phyloP scores from a whole-genome alignment of 805 yeast genomes.

The Yarrowia sp. region DNA sequence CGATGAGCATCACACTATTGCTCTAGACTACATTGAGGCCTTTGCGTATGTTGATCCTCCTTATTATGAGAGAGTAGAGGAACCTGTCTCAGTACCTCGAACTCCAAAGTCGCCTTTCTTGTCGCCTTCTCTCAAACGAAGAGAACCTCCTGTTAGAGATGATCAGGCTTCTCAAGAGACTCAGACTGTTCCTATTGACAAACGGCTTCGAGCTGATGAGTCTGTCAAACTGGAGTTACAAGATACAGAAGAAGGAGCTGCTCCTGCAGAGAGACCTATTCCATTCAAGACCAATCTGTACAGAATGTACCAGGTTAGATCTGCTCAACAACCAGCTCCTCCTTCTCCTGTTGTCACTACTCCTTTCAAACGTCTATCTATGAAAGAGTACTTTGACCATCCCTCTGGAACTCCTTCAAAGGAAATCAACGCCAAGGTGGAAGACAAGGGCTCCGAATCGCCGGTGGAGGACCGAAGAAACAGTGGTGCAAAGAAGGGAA shows the following conservation, averaged over 20 bases:
- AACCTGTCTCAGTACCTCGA: neutral
- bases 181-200: slow-evolving; percentile 7
- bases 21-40: slow-evolving; percentile 11
- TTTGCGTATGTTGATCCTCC: slow-evolving; percentile 22
- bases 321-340: neutral
- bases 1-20: slow-evolving; percentile 8
- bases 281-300: slow-evolving; percentile 15
- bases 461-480: slow-evolving; percentile 1
- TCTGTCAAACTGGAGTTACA: neutral
- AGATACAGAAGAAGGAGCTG: neutral
- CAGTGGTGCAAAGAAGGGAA: slow-evolving; percentile 19
- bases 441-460: slow-evolving; percentile 1
- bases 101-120: slow-evolving; percentile 15
- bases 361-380: slow-evolving; percentile 2
- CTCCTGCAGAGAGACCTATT: neutral
- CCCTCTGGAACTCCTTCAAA: slow-evolving; percentile 1
- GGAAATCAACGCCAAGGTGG: slow-evolving; percentile 9
- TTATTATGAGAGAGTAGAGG: neutral
- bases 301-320: neutral
- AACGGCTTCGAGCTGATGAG: neutral
- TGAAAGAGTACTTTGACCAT: slow-evolving; percentile 10
- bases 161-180: slow-evolving; percentile 5
- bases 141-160: neutral
- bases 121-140: slow-evolving; percentile 12
- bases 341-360: slow-evolving; percentile 2